Conservation (phyloP, 805 yeast genomes). For the Candida sphagnicola region DNA sequence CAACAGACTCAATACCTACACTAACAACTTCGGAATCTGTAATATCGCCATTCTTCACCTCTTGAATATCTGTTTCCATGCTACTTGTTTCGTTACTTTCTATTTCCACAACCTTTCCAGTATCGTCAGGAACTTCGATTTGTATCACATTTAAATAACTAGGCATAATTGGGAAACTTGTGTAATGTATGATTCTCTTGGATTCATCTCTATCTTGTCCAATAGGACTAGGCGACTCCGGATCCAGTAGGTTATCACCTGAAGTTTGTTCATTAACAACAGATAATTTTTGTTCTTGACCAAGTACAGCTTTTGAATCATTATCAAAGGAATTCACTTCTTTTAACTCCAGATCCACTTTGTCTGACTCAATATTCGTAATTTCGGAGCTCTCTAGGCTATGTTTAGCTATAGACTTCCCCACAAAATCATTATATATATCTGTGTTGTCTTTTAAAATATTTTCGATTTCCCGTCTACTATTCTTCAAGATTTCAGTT, state of each 20-base stretch:
- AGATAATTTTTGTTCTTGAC: no score
- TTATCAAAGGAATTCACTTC: no score
- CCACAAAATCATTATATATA: slow-evolving; percentile 24
- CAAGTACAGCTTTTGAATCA: no score
- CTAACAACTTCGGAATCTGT: no score
- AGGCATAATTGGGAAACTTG: slow-evolving; percentile 1
- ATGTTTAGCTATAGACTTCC: not conserved
- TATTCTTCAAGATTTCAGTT: slow-evolving; percentile 27
- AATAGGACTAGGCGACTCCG: not conserved
- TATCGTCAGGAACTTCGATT: not conserved
- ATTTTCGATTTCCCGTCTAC: slow-evolving; percentile 27
- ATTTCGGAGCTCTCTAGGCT: not conserved
- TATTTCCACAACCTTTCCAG: not conserved
- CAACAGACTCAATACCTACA: no score
- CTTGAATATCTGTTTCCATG: not conserved
- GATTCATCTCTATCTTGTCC: not conserved
- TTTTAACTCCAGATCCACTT: not conserved
- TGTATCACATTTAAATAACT: not conserved
- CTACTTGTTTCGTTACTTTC: not conserved
- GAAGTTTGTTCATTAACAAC: no score
- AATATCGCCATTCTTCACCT: no score
- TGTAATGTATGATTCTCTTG: not conserved
- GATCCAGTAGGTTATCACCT: no score
- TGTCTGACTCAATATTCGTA: not conserved
- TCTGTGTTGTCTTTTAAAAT: slow-evolving; percentile 27